Evolutionary conservation across 1,139 yeast genomes (phyloP).

Genomic region (Meyerozyma sp.): DNA sequence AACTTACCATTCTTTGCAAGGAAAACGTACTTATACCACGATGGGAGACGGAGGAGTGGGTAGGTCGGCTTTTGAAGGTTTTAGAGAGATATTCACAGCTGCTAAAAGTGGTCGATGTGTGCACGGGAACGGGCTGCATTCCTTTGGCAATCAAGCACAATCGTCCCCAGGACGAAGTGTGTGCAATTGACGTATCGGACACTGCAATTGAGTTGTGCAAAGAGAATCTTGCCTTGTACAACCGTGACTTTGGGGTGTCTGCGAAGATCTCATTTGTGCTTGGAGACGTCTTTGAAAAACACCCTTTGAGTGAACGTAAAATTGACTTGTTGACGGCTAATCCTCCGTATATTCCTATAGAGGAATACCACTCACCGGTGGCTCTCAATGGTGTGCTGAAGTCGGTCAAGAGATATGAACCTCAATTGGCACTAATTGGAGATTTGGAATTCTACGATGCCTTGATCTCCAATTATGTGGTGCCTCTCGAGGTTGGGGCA

Average conservation of each 20-base stretch:
- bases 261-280: slow-evolving; percentile 9
- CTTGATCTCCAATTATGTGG: slow-evolving; percentile 39
- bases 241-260: not conserved
- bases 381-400: slow-evolving; percentile 36
- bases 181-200: slow-evolving; percentile 57
- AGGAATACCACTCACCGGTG: slow-evolving; percentile 30
- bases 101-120: slow-evolving; percentile 56
- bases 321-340: slow-evolving; percentile 66
- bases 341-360: slow-evolving; percentile 78
- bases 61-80: slow-evolving; percentile 26
- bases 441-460: slow-evolving; percentile 64
- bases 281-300: slow-evolving; percentile 21
- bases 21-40: slow-evolving; percentile 80
- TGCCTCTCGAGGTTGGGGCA: slow-evolving; percentile 32
- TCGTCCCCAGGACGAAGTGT: slow-evolving; percentile 16
- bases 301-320: slow-evolving; percentile 3
- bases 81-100: slow-evolving; percentile 1
- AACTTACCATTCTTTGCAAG: slow-evolving; percentile 52
- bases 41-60: slow-evolving; percentile 97
- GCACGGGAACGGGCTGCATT: slow-evolving; percentile 91
- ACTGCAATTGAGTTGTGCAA: slow-evolving; percentile 48
- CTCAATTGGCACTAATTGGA: slow-evolving; percentile 71
- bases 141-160: slow-evolving; percentile 36
- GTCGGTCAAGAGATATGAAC: slow-evolving; percentile 73
- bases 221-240: slow-evolving; percentile 30